Conservation (phyloP, 441 rosid genomes). For the Adansonia rubrostipa region DNA sequence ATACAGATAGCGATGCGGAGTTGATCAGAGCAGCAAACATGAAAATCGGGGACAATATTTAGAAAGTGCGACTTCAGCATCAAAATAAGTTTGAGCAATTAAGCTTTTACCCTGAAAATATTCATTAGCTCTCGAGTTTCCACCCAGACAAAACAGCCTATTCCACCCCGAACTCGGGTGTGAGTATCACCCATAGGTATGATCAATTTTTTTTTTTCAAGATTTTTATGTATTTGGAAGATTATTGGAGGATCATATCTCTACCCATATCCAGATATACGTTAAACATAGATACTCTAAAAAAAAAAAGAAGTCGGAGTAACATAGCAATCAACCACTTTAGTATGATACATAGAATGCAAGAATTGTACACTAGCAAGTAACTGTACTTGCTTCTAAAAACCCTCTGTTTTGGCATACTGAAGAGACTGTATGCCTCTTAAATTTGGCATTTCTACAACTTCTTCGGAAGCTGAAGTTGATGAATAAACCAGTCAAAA, state of each 20-base stretch:
- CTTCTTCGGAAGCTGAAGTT: not conserved
- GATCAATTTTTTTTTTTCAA: too few species aligned
- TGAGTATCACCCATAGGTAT: too few species aligned
- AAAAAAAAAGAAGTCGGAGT: too few species aligned
- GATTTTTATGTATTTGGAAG: too few species aligned
- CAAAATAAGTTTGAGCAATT: conserved; percentile 10
- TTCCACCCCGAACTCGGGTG: not conserved
- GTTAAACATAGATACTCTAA: too few species aligned
- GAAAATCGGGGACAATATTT: not conserved
- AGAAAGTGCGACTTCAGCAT: not conserved
- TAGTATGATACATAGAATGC: not conserved
- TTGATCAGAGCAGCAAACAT: not conserved
- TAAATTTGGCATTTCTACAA: not conserved
- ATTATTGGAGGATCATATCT: too few species aligned
- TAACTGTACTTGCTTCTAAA: not conserved
- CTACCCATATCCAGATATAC: too few species aligned
- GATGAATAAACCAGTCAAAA: not conserved
- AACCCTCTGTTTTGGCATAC: not conserved
- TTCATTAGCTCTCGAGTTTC: not conserved
- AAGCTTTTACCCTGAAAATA: not conserved
- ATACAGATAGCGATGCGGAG: not conserved
- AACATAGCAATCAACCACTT: not conserved
- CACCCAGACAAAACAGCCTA: not conserved
- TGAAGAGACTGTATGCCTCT: not conserved
- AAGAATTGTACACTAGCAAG: not conserved